Evolutionary conservation across 2,329 filamentous ascomycete species (phyloP).

Genomic region (Hypoxylon sp.): DNA sequence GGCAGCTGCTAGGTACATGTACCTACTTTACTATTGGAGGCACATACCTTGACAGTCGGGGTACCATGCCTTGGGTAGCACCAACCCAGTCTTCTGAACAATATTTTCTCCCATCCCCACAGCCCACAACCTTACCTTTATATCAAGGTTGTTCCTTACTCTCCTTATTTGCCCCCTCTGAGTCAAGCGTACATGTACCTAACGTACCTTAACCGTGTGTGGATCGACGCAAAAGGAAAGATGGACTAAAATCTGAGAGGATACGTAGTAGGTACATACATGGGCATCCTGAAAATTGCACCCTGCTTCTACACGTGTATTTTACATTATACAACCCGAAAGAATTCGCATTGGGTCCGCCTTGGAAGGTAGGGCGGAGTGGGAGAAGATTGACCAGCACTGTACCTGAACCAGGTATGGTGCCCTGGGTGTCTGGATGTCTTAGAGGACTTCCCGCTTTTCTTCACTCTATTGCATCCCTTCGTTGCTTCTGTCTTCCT

Average conservation of each 20-base stretch:
- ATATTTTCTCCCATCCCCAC: constrained; percentile 6
- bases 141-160: constrained; percentile 4
- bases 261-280: no score
- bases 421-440: no score
- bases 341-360: constrained; percentile 18
- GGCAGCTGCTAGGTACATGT: no score
- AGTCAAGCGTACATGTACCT: constrained; percentile 32
- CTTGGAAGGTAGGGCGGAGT: constrained; percentile 7
- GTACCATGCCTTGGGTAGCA: constrained; percentile 4
- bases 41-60: constrained; percentile 10
- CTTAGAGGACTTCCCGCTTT: constrained; percentile 8
- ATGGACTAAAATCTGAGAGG: constrained; percentile 11
- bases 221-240: constrained; percentile 23
- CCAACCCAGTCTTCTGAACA: constrained; percentile 26
- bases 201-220: background rate
- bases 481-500: constrained; percentile 17
- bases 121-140: constrained; percentile 1
- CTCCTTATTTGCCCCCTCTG: constrained; percentile 36
- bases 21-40: constrained; percentile 21
- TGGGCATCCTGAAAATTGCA: background rate
- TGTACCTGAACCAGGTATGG: constrained; percentile 17
- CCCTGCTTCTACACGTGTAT: constrained; percentile 16
- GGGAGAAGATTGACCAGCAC: constrained; percentile 13
- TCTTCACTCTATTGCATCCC: constrained; percentile 1
- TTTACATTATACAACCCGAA: no score